Evolutionary conservation across 768 basidiomycete genomes (phyloP).

Genomic region (Phlebiopsis flavidoalba): DNA sequence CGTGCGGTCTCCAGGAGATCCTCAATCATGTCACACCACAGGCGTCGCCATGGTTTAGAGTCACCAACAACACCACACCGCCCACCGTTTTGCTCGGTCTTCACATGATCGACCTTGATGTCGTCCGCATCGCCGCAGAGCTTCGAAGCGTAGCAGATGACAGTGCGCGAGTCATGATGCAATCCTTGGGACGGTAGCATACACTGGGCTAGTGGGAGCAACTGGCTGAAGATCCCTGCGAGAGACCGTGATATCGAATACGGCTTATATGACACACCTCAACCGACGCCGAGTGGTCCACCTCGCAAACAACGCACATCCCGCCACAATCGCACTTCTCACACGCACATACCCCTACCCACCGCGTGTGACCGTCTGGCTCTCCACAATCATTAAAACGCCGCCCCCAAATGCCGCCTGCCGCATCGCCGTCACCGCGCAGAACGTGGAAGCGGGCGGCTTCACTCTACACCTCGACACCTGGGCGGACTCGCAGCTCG

Average conservation of each 20-base stretch:
- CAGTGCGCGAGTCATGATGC: neutral
- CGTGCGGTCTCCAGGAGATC: no score
- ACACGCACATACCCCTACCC: neutral
- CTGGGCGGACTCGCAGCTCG: neutral
- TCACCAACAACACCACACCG: neutral
- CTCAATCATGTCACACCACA: no score
- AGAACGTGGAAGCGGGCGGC: neutral
- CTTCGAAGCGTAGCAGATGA: neutral
- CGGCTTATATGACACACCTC: neutral
- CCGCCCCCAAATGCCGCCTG: neutral
- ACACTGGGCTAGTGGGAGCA: neutral
- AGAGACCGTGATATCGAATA: neutral
- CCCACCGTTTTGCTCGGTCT: neutral
- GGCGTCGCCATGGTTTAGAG: no score
- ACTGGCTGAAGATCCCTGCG: neutral
- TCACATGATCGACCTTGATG: neutral
- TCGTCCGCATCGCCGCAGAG: neutral
- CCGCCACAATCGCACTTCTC: neutral
- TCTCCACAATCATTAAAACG: neutral
- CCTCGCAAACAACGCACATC: neutral
- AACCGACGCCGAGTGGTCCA: neutral
- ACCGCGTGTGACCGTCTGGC: conserved; percentile 3
- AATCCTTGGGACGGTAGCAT: neutral
- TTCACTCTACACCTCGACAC: conserved; percentile 1
- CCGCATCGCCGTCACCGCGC: neutral